Percentiles rank a stretch among this genome's conserved stretches.
phyloP scores from a whole-genome alignment of 2,329 filamentous ascomycete species.

The Immersiporthe knoxdaviesiana region DNA sequence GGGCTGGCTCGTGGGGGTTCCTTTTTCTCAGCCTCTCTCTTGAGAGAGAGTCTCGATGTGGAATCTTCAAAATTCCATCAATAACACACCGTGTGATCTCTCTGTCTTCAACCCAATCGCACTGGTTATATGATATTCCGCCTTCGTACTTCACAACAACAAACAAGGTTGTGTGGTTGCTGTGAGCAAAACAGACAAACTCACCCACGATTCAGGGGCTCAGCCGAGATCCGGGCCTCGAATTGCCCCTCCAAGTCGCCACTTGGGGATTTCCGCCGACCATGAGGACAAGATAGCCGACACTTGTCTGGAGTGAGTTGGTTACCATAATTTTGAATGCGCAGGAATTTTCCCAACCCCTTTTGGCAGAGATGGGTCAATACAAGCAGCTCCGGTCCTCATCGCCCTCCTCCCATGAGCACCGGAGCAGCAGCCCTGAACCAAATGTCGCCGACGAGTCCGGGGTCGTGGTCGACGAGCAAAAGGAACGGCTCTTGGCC shows the following conservation, averaged over 20 bases:
- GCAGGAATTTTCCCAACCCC: neutral
- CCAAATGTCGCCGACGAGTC: constrained; percentile 23
- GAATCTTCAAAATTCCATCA: too few species aligned
- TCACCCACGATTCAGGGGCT: constrained; percentile 12
- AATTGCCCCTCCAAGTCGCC: neutral
- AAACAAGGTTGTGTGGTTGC: neutral
- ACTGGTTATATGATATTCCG: neutral
- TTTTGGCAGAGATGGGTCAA: constrained; percentile 20
- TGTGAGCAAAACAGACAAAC: neutral
- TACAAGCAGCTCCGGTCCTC: constrained; percentile 32
- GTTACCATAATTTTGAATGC: too few species aligned
- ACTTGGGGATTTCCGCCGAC: neutral
- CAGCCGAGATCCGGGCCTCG: neutral
- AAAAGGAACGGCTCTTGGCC: constrained; percentile 29
- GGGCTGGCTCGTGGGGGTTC: neutral
- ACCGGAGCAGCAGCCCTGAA: constrained; percentile 14
- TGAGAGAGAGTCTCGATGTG: too few species aligned
- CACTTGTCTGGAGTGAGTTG: neutral
- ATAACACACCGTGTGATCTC: neutral
- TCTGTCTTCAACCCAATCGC: too few species aligned
- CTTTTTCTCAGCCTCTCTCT: neutral
- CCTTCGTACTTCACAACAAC: neutral
- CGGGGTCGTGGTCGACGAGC: constrained; percentile 23
- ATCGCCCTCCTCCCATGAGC: constrained; percentile 23
- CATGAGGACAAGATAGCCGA: constrained; percentile 10